Percentiles rank a stretch among this genome's conserved stretches.
phyloP scores from a whole-genome alignment of 129 eudicot species.

The Smallanthus sonchifolius region DNA sequence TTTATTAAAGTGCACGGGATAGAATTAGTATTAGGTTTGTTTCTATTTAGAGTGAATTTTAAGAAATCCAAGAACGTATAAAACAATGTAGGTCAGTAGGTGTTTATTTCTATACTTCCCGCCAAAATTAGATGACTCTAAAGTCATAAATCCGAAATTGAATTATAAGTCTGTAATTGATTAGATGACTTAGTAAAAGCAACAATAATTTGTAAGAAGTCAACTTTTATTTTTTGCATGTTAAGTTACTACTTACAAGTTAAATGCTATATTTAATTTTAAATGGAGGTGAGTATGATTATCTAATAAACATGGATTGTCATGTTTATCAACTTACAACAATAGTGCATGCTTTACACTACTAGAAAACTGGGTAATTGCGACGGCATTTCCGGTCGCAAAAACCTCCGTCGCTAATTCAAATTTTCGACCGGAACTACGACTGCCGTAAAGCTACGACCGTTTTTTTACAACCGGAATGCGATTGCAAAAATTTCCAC shows the following conservation, averaged over 20 bases:
- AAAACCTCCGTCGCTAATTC: too few relatives aligned
- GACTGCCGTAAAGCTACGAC: too few relatives aligned
- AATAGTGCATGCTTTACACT: not conserved
- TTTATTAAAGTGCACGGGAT: not conserved
- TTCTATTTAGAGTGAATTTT: slow-evolving; percentile 8
- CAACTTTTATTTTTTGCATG: not conserved
- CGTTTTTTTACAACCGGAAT: too few relatives aligned
- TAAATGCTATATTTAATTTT: not conserved
- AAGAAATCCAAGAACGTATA: not conserved
- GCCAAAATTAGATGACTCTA: not conserved
- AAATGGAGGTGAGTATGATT: not conserved
- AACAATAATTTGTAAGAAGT: not conserved
- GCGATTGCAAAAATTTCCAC: too few relatives aligned
- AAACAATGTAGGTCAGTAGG: not conserved
- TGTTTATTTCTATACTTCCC: slow-evolving; percentile 6
- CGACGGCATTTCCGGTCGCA: too few relatives aligned
- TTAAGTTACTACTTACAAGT: not conserved
- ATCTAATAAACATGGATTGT: not conserved
- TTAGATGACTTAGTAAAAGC: not conserved
- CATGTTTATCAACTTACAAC: not conserved
- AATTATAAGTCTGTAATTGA: not conserved
- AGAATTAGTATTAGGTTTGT: not conserved
- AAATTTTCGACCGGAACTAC: too few relatives aligned
- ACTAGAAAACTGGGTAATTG: too few relatives aligned
- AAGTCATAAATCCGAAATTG: slow-evolving; percentile 4